Evolutionary conservation across 805 yeast genomes (phyloP), one percentile per base, ranked within the genome.

Genomic region (Nakazawaea anatomiae): DNA sequence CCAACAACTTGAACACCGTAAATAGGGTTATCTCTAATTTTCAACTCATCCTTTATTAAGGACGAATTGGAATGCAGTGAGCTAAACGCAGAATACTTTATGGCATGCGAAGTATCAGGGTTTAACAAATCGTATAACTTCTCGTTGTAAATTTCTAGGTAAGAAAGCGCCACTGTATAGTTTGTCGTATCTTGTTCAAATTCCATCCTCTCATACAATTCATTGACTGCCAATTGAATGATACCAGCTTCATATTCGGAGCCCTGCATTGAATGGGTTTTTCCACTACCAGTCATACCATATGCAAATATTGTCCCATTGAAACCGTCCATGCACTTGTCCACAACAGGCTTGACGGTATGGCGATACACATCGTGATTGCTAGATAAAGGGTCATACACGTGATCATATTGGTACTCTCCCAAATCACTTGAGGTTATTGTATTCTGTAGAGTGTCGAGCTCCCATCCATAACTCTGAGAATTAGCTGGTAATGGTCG

Each of bases 211-310:
- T 71, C 66, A 60, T 83, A 90, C 3, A 87, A 72, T 42, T 79
- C 77, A 50, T 74, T 71, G 10, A 84, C 83, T 5, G 92, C 83
- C 39, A 82, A 69, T 39, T 85, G 82, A 42, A 90, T 85, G 46
- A 89, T 73, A 4, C 96, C 96, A 0, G 84, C 82, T 54, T 82
- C 84, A 5, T 57, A 54, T 2, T 66, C 72, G 30, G 74, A 71
- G 32, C 96, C 96, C 55, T 83, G 84, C 96, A 89, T 89, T 2
- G 96, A 80, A 62, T 79, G 83, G 0, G 97, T 89, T 65, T 89
- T 89, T 9, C 97, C 97, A 1, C 95, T 85, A 0, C 96, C 96
- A 0, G 97, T 89, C 89, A 87, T 87, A 36, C 97, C 97, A 60
- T 89, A 89, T 0, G 98, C 97, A 64, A 92, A 89, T 0, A 91